Percentiles rank a stretch among this genome's conserved stretches.
phyloP scores from a whole-genome alignment of 495 filamentous ascomycete genomes.

The Penicillium taxi region DNA sequence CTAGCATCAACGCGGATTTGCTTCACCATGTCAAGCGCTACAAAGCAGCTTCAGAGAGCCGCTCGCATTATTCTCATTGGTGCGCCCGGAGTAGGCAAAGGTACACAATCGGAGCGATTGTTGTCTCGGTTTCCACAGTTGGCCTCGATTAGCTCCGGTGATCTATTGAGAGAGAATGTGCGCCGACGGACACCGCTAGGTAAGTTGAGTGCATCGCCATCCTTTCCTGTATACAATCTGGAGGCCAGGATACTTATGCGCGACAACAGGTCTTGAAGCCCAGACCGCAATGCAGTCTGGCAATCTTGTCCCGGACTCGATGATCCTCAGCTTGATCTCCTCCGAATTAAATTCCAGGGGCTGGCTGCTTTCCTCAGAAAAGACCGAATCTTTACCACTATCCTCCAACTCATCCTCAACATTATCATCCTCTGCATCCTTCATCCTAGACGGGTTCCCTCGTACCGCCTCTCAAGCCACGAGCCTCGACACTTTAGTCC shows the following conservation, averaged over 20 bases:
- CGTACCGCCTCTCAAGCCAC: slow-evolving; percentile 74
- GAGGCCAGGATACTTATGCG: not conserved
- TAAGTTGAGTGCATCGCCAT: slow-evolving; percentile 29
- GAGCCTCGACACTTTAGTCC: slow-evolving; percentile 68
- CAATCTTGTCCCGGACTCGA: slow-evolving; percentile 73
- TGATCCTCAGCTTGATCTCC: slow-evolving; percentile 87
- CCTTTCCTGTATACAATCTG: not conserved
- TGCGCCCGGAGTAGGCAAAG: slow-evolving; percentile 88
- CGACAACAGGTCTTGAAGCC: slow-evolving; percentile 66
- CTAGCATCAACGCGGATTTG: too few species aligned
- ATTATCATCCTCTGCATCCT: slow-evolving; percentile 71
- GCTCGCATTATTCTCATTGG: slow-evolving; percentile 92
- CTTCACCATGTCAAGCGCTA: slow-evolving; percentile 18
- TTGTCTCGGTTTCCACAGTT: slow-evolving; percentile 81
- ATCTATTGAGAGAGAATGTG: slow-evolving; percentile 87
- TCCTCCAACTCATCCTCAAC: slow-evolving; percentile 31
- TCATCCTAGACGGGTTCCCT: slow-evolving; percentile 94
- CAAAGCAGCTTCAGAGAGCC: slow-evolving; percentile 59
- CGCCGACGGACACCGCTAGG: slow-evolving; percentile 77
- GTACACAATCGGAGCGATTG: slow-evolving; percentile 85
- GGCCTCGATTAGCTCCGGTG: slow-evolving; percentile 87
- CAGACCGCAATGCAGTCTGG: slow-evolving; percentile 79
- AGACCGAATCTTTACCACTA: slow-evolving; percentile 8
- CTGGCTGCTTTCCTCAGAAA: slow-evolving; percentile 52
- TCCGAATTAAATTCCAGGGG: slow-evolving; percentile 75